Evolutionary conservation across 495 filamentous ascomycete genomes (phyloP).

Genomic region (Aeminium ludgeri): DNA sequence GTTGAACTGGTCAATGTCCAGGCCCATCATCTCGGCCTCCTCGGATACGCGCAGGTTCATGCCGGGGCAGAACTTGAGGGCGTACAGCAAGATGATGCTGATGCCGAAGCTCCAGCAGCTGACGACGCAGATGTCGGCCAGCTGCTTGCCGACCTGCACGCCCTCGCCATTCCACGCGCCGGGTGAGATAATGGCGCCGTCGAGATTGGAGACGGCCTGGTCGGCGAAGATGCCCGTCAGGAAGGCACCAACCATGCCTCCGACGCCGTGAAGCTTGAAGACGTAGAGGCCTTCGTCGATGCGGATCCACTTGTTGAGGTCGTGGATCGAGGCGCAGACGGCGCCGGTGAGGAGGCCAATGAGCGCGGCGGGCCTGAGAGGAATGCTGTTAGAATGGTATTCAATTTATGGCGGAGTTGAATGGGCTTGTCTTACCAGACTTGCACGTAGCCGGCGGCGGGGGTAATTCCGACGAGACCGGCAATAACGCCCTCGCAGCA

Average conservation of each 20-base stretch:
- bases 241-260: constrained; percentile 44
- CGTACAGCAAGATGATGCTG: constrained; percentile 35
- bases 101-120: constrained; percentile 38
- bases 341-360: constrained; percentile 43
- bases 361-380: constrained; percentile 35
- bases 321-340: constrained; percentile 33
- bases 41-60: constrained; percentile 40
- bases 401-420: not conserved
- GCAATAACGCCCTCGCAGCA: constrained; percentile 47
- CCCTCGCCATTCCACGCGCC: constrained; percentile 42
- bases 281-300: constrained; percentile 49
- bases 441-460: constrained; percentile 43
- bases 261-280: constrained; percentile 46
- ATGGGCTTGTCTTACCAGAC: constrained; percentile 9
- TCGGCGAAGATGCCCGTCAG: constrained; percentile 46
- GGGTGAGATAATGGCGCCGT: constrained; percentile 31
- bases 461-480: constrained; percentile 48
- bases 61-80: constrained; percentile 41
- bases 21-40: constrained; percentile 38
- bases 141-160: constrained; percentile 40
- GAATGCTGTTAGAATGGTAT: not conserved
- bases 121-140: constrained; percentile 43
- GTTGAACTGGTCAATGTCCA: constrained; percentile 41
- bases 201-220: constrained; percentile 25
- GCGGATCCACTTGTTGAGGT: constrained; percentile 39